phyloP scores from a whole-genome alignment of 1,139 yeast species.

The Yamadazyma taylorii region DNA sequence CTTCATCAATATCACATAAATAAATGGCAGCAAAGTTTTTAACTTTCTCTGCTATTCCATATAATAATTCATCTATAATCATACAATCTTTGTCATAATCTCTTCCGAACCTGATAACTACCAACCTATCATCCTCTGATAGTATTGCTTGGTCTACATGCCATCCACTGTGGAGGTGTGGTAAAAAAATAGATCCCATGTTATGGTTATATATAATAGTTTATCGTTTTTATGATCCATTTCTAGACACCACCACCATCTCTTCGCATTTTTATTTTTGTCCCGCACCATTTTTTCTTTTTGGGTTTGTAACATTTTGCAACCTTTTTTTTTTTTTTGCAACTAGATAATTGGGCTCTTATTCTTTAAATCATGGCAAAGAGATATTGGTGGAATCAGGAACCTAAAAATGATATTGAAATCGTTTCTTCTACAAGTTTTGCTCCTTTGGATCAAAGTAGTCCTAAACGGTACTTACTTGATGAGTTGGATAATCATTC shows the following conservation, averaged over 20 bases:
- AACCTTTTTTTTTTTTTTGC: too few species aligned
- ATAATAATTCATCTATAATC: constrained; percentile 86
- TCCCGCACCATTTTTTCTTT: too few species aligned
- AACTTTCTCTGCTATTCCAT: constrained; percentile 76
- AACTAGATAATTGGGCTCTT: too few species aligned
- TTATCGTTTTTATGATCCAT: too few species aligned
- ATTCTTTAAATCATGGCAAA: constrained; percentile 1
- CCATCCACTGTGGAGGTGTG: constrained; percentile 86
- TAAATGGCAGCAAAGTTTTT: constrained; percentile 87
- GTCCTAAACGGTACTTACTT: constrained; percentile 7
- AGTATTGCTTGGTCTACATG: constrained; percentile 96
- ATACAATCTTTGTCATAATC: constrained; percentile 78
- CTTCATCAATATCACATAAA: constrained; percentile 84
- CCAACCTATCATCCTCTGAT: constrained; percentile 82
- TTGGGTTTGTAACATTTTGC: neutral
- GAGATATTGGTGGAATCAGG: constrained; percentile 10
- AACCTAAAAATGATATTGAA: constrained; percentile 6
- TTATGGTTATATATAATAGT: neutral
- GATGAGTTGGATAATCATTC: constrained; percentile 10
- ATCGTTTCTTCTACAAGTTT: constrained; percentile 6
- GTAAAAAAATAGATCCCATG: constrained; percentile 87
- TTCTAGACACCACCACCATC: too few species aligned
- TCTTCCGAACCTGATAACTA: constrained; percentile 84
- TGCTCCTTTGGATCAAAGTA: constrained; percentile 13
- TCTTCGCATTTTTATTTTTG: neutral